A percentile compares a stretch with the other conserved stretches of the same genome.
Conservation (phyloP, 345 rosid genomes). For the Boechera stricta region DNA sequence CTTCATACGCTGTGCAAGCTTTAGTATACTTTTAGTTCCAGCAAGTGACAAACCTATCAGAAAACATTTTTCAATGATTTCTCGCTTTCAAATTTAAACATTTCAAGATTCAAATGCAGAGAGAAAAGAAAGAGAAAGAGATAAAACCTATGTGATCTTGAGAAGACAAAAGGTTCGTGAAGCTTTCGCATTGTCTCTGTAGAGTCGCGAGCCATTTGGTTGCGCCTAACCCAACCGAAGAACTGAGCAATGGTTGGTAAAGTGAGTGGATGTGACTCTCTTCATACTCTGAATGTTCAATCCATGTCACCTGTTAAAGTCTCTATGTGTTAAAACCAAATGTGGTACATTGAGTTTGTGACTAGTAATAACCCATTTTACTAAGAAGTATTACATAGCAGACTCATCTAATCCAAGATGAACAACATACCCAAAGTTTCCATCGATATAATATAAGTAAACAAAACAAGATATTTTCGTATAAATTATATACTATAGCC, state of each 20-base stretch:
- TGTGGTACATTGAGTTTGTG: neutral
- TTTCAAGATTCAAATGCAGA: conserved; percentile 18
- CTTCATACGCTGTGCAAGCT: conserved; percentile 67
- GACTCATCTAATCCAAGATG: conserved; percentile 20
- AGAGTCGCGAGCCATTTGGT: conserved; percentile 64
- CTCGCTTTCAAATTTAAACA: conserved; percentile 2
- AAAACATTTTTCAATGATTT: neutral
- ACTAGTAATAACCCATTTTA: conserved; percentile 1
- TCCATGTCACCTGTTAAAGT: conserved; percentile 68
- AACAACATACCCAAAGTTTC: conserved; percentile 11
- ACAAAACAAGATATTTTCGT: conserved; percentile 15
- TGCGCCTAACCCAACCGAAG: conserved; percentile 65
- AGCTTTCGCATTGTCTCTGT: conserved; percentile 60
- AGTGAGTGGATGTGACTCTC: conserved; percentile 54
- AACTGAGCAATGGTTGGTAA: conserved; percentile 50
- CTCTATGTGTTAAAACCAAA: conserved; percentile 21
- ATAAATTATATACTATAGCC: conserved; percentile 14
- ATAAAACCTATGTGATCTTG: conserved; percentile 55
- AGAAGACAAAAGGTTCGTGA: conserved; percentile 45
- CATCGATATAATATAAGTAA: conserved; percentile 17
- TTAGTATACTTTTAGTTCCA: conserved; percentile 61
- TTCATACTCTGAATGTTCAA: conserved; percentile 66
- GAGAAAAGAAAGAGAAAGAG: neutral
- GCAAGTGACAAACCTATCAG: conserved; percentile 48
- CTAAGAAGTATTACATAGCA: neutral